Conservation (phyloP, 1,139 yeast species). For the Pichia sp. region DNA sequence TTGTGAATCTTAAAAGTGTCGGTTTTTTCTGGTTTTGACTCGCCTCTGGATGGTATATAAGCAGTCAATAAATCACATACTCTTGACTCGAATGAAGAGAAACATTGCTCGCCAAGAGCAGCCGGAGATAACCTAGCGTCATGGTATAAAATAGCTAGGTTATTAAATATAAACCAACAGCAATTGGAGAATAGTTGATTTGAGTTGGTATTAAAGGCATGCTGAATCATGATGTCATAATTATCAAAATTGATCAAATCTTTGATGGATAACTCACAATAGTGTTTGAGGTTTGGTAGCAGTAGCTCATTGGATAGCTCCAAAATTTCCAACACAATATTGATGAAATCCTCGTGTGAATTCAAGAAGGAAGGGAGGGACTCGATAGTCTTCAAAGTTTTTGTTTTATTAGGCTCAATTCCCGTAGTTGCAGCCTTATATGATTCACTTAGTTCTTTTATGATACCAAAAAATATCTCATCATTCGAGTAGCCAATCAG, state of each 20-base stretch:
- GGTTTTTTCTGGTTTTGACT: background rate
- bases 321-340: constrained; percentile 49
- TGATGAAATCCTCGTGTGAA: constrained; percentile 31
- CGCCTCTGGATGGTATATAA: constrained; percentile 13
- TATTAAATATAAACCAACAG: constrained; percentile 60
- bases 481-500: constrained; percentile 40
- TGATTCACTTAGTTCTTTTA: constrained; percentile 1
- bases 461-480: constrained; percentile 5
- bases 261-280: constrained; percentile 54
- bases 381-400: background rate
- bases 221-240: constrained; percentile 46
- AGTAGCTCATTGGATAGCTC: constrained; percentile 59
- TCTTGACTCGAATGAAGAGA: constrained; percentile 16
- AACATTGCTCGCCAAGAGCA: constrained; percentile 15
- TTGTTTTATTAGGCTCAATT: background rate
- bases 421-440: background rate
- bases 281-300: constrained; percentile 48
- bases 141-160: constrained; percentile 54
- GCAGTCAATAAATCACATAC: constrained; percentile 21
- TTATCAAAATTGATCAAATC: constrained; percentile 56
- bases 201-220: constrained; percentile 46
- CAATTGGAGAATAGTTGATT: constrained; percentile 50
- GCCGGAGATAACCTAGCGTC: constrained; percentile 27
- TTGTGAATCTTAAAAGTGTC: background rate
- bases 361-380: background rate